These are phyloP conservation scores for Begonia masoniana DNA, from an alignment of 306 rosid species.

Conservation along the genomic window DNA sequence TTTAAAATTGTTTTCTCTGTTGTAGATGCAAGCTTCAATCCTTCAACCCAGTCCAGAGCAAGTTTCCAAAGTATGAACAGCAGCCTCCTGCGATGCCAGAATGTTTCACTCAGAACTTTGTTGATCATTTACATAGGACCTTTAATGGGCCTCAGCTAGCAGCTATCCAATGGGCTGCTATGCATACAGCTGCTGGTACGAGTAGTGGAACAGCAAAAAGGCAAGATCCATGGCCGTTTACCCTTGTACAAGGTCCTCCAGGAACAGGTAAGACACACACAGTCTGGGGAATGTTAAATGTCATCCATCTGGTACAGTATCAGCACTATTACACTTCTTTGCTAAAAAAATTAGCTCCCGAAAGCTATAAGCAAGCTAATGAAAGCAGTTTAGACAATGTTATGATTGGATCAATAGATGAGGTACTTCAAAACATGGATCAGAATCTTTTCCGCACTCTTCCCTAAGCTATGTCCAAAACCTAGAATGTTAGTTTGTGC, in stretches of 20 bases:
- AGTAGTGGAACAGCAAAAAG: slow-evolving; percentile 62
- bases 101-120: slow-evolving; percentile 80
- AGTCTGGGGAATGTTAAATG: slow-evolving; percentile 99
- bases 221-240: slow-evolving; percentile 99
- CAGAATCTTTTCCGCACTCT: slow-evolving; percentile 87
- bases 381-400: slow-evolving; percentile 62
- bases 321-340: slow-evolving; percentile 95
- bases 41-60: slow-evolving; percentile 96
- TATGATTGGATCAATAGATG: slow-evolving; percentile 78
- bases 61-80: slow-evolving; percentile 90
- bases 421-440: slow-evolving; percentile 96
- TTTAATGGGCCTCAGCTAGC: slow-evolving; percentile 92
- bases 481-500: slow-evolving; percentile 99
- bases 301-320: slow-evolving; percentile 95
- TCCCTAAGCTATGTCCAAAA: slow-evolving; percentile 92
- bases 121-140: slow-evolving; percentile 72
- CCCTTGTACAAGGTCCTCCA: slow-evolving; percentile 99
- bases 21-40: slow-evolving; percentile 92
- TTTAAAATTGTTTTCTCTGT: slow-evolving; percentile 9
- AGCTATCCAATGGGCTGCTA: slow-evolving; percentile 98
- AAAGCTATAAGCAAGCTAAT: slow-evolving; percentile 88
- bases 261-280: slow-evolving; percentile 99
- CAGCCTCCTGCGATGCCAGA: slow-evolving; percentile 93
- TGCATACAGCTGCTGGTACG: slow-evolving; percentile 97
- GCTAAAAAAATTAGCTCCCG: slow-evolving; percentile 95